Base-by-base conservation (phyloP, 495 filamentous ascomycete genomes). In the Achaetomiella virescens region DNA sequence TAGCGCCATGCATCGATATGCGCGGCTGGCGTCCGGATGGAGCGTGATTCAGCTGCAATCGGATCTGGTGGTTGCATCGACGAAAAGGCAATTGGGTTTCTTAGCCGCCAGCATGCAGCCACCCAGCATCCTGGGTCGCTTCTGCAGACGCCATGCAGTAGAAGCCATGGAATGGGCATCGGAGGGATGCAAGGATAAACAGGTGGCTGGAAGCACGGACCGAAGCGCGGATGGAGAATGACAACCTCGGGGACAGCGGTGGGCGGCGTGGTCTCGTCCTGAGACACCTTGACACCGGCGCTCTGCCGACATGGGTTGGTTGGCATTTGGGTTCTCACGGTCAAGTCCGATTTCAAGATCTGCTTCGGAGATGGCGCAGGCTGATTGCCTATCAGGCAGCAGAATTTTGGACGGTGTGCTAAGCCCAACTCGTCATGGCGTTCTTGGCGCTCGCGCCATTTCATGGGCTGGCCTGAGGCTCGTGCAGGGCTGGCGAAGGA, bases 61-160 rank as follows among this genome's bases (percentile, higher is more conserved):
- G 27, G 27, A 31, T 31, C 27, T 31, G 27, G 9, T 4, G 38
- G 4, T 45, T 12, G 84, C 38, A 69, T 71, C 5, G 27, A 31
- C 27, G 27, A 31, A n/a, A n/a, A 9, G 27, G 27, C 27, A 9
- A 65, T 65, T 60, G 63, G 60, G 17, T 18, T 12, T n/a, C 33
- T 62, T 65, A 62, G 63, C 57, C 63, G 63, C 63, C 57, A 48
- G 46, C 52, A 37, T 58, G 63, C 60, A 62, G 60, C 53, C 47
- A 54, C 41, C 51, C 38, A 48, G 35, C 48, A 7, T 33, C 25
- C 43, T 18, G 3, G n/a, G 14, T 12, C 21, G 10, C 43, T 14
- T 35, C 24, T 25, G 22, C 42, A 38, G 42, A 22, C 31, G 52
- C 52, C 42, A 31, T 38, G 40, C 52, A 45, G 52, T 18, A 53